phyloP scores from a whole-genome alignment of 345 rosid genomes.

The Citrus sp. region DNA sequence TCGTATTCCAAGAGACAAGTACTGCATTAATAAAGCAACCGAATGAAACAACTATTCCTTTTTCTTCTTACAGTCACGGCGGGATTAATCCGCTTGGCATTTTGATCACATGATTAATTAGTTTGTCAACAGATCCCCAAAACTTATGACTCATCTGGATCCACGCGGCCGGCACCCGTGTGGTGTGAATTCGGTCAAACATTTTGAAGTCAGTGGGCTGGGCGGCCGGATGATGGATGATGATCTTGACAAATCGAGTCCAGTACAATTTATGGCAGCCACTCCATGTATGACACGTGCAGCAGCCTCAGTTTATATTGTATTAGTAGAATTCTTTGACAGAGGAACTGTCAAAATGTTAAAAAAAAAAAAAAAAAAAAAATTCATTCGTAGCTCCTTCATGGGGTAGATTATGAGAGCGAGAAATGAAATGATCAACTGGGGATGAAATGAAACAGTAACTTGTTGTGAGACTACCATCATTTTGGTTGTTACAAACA shows the following conservation, averaged over 20 bases:
- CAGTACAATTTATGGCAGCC: background rate
- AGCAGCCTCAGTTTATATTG: background rate
- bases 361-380: no score
- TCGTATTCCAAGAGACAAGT: background rate
- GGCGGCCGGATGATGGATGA: background rate
- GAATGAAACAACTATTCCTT: no score
- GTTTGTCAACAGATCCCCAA: background rate
- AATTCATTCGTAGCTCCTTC: no score
- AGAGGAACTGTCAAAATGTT: background rate
- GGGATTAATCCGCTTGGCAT: background rate
- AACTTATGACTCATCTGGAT: background rate
- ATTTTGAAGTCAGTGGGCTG: background rate
- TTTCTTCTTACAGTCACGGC: background rate
- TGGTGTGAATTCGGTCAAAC: background rate
- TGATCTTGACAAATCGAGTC: background rate
- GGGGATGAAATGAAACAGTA: background rate
- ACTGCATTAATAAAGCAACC: no score
- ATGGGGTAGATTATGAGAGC: no score
- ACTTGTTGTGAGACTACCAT: background rate
- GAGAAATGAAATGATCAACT: no score
- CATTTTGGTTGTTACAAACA: slow-evolving; percentile 5
- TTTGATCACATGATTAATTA: background rate
- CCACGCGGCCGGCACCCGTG: background rate
- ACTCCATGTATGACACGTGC: background rate
- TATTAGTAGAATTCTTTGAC: background rate